Conservation (phyloP, 257 asterid species). For the Nicotiana knightiana region DNA sequence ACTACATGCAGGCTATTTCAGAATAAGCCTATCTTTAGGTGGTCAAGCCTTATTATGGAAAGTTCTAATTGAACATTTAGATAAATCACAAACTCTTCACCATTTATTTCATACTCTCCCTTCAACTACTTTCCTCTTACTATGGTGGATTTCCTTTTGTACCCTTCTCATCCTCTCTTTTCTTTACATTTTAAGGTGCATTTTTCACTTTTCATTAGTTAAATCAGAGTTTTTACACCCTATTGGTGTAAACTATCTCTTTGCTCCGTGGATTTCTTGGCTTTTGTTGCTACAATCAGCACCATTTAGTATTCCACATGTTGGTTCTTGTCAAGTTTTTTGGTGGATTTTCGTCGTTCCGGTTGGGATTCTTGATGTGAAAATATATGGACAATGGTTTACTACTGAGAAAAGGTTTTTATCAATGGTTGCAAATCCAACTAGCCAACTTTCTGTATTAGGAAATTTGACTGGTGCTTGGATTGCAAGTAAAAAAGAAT, state of each 20-base stretch:
- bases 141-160: constrained; percentile 37
- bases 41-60: constrained; percentile 44
- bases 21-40: constrained; percentile 32
- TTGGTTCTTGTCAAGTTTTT: not conserved
- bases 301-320: constrained; percentile 1
- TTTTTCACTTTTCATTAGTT: constrained; percentile 26
- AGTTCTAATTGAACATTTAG: constrained; percentile 10
- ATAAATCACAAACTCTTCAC: constrained; percentile 15
- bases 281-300: constrained; percentile 28
- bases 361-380: constrained; percentile 31
- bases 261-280: constrained; percentile 47
- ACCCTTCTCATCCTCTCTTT: constrained; percentile 21
- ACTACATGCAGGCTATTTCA: constrained; percentile 42
- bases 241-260: constrained; percentile 34
- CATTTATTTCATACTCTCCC: constrained; percentile 21
- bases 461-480: constrained; percentile 45
- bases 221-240: constrained; percentile 33
- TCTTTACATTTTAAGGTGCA: constrained; percentile 27
- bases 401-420: constrained; percentile 40
- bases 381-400: constrained; percentile 52
- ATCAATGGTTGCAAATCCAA: constrained; percentile 46
- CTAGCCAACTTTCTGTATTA: constrained; percentile 42
- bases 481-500: constrained; percentile 35
- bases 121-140: constrained; percentile 25
- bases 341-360: constrained; percentile 30